Conservation (phyloP, 441 rosid genomes). For the Corymbia calophylla region DNA sequence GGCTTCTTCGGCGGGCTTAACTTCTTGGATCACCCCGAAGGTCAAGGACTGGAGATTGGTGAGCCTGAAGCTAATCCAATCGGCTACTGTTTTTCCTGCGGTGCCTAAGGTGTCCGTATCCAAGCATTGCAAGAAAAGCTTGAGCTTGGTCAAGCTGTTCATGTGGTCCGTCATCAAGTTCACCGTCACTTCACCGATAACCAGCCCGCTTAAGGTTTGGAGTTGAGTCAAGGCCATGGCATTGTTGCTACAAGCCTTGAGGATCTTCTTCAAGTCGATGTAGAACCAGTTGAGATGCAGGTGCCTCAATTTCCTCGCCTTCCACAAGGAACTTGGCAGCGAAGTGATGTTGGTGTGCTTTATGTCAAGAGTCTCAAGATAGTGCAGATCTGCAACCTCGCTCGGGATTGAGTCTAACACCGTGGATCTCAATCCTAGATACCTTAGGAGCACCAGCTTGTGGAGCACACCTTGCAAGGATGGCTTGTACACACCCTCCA, state of each 20-base stretch:
- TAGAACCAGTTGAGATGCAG: neutral
- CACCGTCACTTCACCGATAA: neutral
- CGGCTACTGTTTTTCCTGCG: neutral
- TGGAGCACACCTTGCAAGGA: neutral
- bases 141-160: neutral
- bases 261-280: neutral
- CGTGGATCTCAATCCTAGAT: neutral
- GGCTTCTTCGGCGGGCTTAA: no score
- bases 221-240: neutral
- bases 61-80: neutral
- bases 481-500: neutral
- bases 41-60: neutral
- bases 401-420: neutral
- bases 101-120: fast-evolving
- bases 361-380: neutral
- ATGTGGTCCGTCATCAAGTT: fast-evolving
- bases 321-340: neutral
- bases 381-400: fast-evolving
- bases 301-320: neutral
- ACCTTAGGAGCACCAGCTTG: neutral
- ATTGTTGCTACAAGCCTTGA: neutral
- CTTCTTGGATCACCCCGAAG: neutral
- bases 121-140: neutral
- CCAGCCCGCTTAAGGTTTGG: neutral
- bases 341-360: neutral